Evolutionary conservation across 1,139 yeast species (phyloP).

Genomic region (Pneumocystis murina): DNA sequence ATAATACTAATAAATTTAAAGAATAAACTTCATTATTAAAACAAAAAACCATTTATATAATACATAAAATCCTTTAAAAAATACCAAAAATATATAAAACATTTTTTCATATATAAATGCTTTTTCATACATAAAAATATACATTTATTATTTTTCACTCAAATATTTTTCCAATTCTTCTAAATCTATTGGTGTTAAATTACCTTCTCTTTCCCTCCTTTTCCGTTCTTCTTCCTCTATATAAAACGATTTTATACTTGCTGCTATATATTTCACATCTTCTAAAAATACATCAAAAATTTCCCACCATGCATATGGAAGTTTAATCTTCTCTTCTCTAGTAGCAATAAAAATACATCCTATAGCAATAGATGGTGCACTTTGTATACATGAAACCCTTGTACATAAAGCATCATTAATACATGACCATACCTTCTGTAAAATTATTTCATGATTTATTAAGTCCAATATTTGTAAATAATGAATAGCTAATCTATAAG

Average conservation of each 20-base stretch:
- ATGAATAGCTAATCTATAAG: neutral
- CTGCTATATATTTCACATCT: neutral
- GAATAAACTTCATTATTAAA: no score
- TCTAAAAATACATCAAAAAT: neutral
- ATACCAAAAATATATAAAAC: no score
- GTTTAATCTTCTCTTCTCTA: neutral
- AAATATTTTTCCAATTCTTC: neutral
- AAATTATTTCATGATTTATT: neutral
- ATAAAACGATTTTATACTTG: neutral
- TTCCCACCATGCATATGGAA: neutral
- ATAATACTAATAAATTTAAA: no score
- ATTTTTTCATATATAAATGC: no score
- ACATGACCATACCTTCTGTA: neutral
- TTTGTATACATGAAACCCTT: neutral
- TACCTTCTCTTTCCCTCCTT: neutral
- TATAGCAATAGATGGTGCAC: neutral
- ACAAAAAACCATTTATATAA: no score
- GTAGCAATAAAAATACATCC: neutral
- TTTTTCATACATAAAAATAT: no score
- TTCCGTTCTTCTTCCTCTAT: neutral
- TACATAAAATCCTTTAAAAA: no score
- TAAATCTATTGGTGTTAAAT: neutral
- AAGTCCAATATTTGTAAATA: neutral
- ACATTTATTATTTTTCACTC: neutral
- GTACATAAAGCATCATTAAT: neutral